These are phyloP conservation scores for Daldinia vernicosa DNA, from an alignment of 495 filamentous ascomycete genomes.

Conservation along the genomic window DNA sequence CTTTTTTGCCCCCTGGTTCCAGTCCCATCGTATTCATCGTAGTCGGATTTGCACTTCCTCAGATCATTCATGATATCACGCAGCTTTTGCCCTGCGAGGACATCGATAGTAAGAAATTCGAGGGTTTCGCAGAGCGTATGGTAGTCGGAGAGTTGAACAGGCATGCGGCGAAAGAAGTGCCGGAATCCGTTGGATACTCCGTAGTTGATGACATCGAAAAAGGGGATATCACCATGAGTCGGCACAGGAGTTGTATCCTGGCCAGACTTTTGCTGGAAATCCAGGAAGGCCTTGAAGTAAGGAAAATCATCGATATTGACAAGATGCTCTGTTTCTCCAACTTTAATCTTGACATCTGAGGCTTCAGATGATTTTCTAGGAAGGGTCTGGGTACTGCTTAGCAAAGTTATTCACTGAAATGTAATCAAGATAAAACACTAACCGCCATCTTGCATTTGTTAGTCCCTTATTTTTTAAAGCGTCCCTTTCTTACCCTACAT, in stretches of 20 bases:
- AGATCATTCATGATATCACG: slow-evolving; percentile 39
- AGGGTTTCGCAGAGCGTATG: slow-evolving; percentile 36
- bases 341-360: background rate
- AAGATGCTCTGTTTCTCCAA: background rate
- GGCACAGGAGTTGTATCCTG: slow-evolving; percentile 4
- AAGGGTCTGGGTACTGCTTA: background rate
- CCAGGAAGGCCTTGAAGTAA: slow-evolving; percentile 11
- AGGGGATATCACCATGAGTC: slow-evolving; percentile 5
- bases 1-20: slow-evolving; percentile 3
- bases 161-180: slow-evolving; percentile 44
- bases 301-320: slow-evolving; percentile 1
- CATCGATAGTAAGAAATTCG: slow-evolving; percentile 30
- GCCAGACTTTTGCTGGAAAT: slow-evolving; percentile 11
- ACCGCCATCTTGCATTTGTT: background rate
- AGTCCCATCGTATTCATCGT: slow-evolving; percentile 14
- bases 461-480: background rate
- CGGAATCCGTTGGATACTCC: slow-evolving; percentile 31
- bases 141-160: slow-evolving; percentile 32
- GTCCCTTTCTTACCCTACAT: background rate
- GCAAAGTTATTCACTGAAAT: background rate
- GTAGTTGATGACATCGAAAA: slow-evolving; percentile 12
- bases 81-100: slow-evolving; percentile 13
- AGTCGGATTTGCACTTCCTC: slow-evolving; percentile 23
- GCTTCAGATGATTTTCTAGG: background rate
- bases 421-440: background rate